Percentiles rank a stretch among this genome's conserved stretches.
Evolutionary conservation across 169 alveolate species (phyloP).

Genomic region (Eimeria maxima): DNA sequence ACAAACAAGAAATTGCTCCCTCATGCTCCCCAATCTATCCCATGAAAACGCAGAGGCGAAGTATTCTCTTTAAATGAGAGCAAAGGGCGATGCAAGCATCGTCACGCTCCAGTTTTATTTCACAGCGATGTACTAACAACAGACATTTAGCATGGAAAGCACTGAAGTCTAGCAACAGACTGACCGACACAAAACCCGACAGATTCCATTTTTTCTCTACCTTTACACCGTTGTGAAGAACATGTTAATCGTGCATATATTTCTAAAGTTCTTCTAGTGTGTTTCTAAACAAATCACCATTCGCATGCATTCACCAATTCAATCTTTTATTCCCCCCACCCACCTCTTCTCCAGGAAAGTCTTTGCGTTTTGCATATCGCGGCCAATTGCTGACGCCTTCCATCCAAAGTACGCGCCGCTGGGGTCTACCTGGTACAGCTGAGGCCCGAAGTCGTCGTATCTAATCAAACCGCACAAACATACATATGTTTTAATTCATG

Average conservation of each 20-base stretch:
- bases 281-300: neutral
- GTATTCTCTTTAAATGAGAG: too few relatives aligned
- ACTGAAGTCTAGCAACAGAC: too few relatives aligned
- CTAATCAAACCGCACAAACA: slow-evolving; percentile 71
- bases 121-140: too few relatives aligned
- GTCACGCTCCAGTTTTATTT: too few relatives aligned
- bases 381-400: slow-evolving; percentile 99
- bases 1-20: neutral
- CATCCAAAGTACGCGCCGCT: slow-evolving; percentile 99
- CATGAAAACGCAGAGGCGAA: neutral
- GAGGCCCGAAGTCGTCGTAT: slow-evolving; percentile 94
- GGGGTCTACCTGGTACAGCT: slow-evolving; percentile 98
- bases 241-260: too few relatives aligned
- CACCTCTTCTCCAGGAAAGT: slow-evolving; percentile 98
- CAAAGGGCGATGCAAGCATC: too few relatives aligned
- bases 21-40: neutral
- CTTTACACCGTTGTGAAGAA: too few relatives aligned
- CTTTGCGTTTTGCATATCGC: slow-evolving; percentile 97
- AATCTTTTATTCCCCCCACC: neutral
- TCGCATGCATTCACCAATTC: neutral
- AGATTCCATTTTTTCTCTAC: too few relatives aligned
- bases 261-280: neutral
- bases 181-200: too few relatives aligned
- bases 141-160: too few relatives aligned
- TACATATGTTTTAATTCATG: neutral